Percentiles rank a stretch among this genome's conserved stretches.
These are phyloP conservation scores for Candida khao-thaluensis DNA, from an alignment of 805 yeast genomes.

Conservation along the genomic window DNA sequence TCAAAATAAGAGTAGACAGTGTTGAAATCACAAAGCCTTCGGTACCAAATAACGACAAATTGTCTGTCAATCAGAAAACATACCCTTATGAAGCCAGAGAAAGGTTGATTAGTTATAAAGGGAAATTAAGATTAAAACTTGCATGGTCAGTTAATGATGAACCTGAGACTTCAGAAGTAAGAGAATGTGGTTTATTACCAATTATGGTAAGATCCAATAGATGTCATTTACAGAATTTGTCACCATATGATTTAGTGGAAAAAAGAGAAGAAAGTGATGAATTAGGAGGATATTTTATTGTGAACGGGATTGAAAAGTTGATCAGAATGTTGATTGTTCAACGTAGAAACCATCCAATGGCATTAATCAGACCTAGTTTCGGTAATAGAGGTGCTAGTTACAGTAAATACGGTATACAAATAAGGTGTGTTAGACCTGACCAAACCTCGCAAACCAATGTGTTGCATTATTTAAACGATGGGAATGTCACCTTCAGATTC, in stretches of 20 bases:
- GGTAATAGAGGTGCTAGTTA: constrained; percentile 91
- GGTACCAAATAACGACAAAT: constrained; percentile 66
- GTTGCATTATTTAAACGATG: constrained; percentile 92
- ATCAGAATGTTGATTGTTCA: constrained; percentile 97
- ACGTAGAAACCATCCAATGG: constrained; percentile 98
- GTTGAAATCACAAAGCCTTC: constrained; percentile 86
- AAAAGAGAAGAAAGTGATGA: constrained; percentile 91
- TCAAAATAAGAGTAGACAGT: constrained; percentile 79
- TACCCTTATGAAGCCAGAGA: constrained; percentile 86
- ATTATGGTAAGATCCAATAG: constrained; percentile 88
- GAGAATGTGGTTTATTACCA: constrained; percentile 92
- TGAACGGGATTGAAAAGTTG: constrained; percentile 95
- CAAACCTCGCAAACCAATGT: constrained; percentile 98
- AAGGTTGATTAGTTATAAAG: constrained; percentile 78
- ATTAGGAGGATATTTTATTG: constrained; percentile 92
- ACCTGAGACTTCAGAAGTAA: constrained; percentile 71
- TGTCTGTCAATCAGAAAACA: constrained; percentile 73
- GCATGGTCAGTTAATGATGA: constrained; percentile 88
- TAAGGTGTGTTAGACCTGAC: constrained; percentile 92
- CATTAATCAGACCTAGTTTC: constrained; percentile 91
- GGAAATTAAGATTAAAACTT: constrained; percentile 73
- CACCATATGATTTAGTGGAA: constrained; percentile 78
- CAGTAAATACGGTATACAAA: constrained; percentile 87
- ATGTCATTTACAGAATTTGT: constrained; percentile 82
- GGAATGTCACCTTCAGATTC: constrained; percentile 93